Percentiles rank a stretch among this genome's conserved stretches.
phyloP scores from a whole-genome alignment of 1,139 yeast genomes.

The Sugiyamaella grinbergsii region DNA sequence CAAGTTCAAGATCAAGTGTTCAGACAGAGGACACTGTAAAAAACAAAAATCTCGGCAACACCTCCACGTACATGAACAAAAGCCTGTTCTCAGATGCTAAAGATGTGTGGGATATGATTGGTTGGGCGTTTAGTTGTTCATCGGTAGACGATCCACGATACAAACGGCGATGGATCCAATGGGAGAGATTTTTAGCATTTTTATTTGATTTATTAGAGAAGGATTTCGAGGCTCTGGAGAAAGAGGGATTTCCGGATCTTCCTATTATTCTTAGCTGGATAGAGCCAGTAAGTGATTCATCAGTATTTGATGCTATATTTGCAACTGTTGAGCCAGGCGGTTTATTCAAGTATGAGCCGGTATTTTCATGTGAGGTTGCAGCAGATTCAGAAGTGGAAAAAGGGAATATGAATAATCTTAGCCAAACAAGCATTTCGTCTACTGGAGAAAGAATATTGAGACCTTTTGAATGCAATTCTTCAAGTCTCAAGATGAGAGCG shows the following conservation, averaged over 20 bases:
- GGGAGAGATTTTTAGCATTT: conserved; percentile 23
- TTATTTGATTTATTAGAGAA: conserved; percentile 25
- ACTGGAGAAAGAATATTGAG: conserved; percentile 5
- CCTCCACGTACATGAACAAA: conserved; percentile 6
- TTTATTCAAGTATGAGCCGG: conserved; percentile 3
- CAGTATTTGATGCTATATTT: conserved; percentile 18
- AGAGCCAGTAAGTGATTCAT: conserved; percentile 7
- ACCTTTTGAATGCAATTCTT: conserved; percentile 1
- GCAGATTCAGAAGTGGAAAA: background rate
- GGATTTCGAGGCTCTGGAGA: conserved; percentile 15
- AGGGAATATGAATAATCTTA: background rate
- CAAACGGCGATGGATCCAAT: conserved; percentile 27
- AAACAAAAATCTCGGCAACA: background rate
- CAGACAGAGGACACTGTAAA: background rate
- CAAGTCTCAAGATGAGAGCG: conserved; percentile 4
- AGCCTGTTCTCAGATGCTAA: conserved; percentile 18
- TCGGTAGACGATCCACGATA: conserved; percentile 24
- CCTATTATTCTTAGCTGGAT: conserved; percentile 17
- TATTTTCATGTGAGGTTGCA: conserved; percentile 7
- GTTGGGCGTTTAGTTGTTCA: conserved; percentile 30
- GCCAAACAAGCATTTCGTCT: background rate
- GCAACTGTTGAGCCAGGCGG: conserved; percentile 17
- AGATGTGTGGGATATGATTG: conserved; percentile 27
- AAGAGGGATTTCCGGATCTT: background rate
- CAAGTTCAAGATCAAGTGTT: background rate